Evolutionary conservation across 2,329 filamentous ascomycete genomes (phyloP).

Genomic region (Drechslerella stenobrocha): DNA sequence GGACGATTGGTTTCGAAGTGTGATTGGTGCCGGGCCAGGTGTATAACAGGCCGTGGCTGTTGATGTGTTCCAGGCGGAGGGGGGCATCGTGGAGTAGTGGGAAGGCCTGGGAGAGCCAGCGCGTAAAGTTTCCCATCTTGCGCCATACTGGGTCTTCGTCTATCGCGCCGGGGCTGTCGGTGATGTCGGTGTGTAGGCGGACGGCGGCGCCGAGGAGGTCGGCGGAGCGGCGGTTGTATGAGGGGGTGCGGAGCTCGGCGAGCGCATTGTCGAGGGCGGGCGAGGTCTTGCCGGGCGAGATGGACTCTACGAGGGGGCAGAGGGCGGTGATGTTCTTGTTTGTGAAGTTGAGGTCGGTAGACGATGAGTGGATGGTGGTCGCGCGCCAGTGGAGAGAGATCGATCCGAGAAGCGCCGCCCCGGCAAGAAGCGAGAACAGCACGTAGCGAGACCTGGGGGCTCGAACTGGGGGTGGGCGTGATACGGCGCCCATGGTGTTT

Average conservation of each 20-base stretch:
- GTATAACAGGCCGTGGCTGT: constrained; percentile 64
- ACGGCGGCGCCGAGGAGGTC: constrained; percentile 58
- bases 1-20: constrained; percentile 61
- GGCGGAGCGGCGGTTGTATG: constrained; percentile 10
- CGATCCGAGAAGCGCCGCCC: no score
- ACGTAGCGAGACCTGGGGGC: no score
- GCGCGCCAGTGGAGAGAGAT: no score
- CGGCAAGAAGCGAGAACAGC: no score
- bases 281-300: constrained; percentile 1
- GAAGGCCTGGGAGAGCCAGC: constrained; percentile 60
- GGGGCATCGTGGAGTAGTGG: constrained; percentile 60
- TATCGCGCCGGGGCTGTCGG: constrained; percentile 62
- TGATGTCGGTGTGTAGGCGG: constrained; percentile 62
- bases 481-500: no score
- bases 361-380: no score
- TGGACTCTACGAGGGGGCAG: constrained; percentile 22
- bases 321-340: background rate
- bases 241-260: background rate
- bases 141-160: constrained; percentile 65
- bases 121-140: constrained; percentile 62
- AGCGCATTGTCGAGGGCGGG: background rate
- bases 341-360: background rate
- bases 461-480: no score
- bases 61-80: constrained; percentile 62
- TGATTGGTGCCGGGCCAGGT: constrained; percentile 62